Evolutionary conservation across 768 basidiomycete genomes (phyloP).

Genomic region (Crepidotus variabilis): DNA sequence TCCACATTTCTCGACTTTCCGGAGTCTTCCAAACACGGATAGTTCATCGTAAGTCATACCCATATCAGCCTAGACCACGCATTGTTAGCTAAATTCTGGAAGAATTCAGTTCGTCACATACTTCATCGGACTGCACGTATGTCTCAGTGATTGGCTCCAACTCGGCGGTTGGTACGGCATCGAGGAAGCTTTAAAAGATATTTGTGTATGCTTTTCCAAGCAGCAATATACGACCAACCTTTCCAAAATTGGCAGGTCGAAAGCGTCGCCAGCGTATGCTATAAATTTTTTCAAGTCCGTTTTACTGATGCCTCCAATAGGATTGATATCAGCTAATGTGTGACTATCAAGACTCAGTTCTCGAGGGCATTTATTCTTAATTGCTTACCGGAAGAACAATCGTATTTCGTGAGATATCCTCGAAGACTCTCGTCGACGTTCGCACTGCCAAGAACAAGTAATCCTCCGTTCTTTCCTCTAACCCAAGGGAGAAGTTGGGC

Average conservation of each 20-base stretch:
- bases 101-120: conserved; percentile 20
- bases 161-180: conserved; percentile 93
- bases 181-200: conserved; percentile 64
- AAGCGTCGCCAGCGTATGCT: conserved; percentile 70
- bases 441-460: conserved; percentile 95
- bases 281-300: conserved; percentile 97
- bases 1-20: conserved; percentile 96
- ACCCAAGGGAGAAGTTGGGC: conserved; percentile 94
- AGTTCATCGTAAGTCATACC: conserved; percentile 99
- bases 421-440: conserved; percentile 98
- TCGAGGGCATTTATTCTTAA: background rate
- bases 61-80: conserved; percentile 84
- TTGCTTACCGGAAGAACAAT: conserved; percentile 77
- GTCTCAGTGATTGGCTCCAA: conserved; percentile 92
- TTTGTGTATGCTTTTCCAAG: background rate
- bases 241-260: conserved; percentile 80
- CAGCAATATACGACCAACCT: conserved; percentile 43
- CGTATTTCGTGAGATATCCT: conserved; percentile 97
- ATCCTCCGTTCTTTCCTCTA: conserved; percentile 74
- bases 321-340: conserved; percentile 86
- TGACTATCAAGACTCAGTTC: background rate
- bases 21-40: conserved; percentile 86
- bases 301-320: conserved; percentile 97
- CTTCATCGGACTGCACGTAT: conserved; percentile 96
- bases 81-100: too few relatives aligned